Evolutionary conservation across 1,139 yeast genomes (phyloP).

Genomic region (Chernovozyma sophiae-reginae): DNA sequence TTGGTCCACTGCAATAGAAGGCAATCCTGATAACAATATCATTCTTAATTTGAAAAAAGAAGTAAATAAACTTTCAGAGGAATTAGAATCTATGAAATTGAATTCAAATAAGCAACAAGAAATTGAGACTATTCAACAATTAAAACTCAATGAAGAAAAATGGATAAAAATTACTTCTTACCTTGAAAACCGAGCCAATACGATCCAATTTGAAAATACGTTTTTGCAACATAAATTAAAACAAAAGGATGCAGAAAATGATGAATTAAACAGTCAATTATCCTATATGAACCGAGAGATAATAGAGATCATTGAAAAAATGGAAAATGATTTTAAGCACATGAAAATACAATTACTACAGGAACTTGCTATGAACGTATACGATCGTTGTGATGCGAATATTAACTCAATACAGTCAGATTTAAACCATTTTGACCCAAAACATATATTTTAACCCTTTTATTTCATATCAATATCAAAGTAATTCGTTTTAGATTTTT

Average conservation of each 20-base stretch:
- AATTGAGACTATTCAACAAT: neutral
- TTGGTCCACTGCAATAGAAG: slow-evolving; percentile 19
- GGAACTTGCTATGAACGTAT: neutral
- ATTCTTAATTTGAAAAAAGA: slow-evolving; percentile 26
- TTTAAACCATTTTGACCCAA: slow-evolving; percentile 4
- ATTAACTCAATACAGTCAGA: slow-evolving; percentile 1
- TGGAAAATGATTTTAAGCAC: neutral
- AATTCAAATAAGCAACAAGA: slow-evolving; percentile 3
- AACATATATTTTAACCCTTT: slow-evolving; percentile 2
- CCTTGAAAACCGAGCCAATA: slow-evolving; percentile 28
- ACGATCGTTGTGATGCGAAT: slow-evolving; percentile 1
- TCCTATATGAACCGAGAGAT: slow-evolving; percentile 27
- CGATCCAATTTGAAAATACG: slow-evolving; percentile 32
- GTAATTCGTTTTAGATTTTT: too few species aligned
- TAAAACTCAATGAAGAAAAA: slow-evolving; percentile 8
- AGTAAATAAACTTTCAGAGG: slow-evolving; percentile 25
- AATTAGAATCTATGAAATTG: slow-evolving; percentile 13
- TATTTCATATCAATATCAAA: neutral
- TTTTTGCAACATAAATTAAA: slow-evolving; percentile 19
- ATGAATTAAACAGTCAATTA: slow-evolving; percentile 26
- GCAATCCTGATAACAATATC: slow-evolving; percentile 21
- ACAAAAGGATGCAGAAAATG: slow-evolving; percentile 18
- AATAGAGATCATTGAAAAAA: slow-evolving; percentile 1
- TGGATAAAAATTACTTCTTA: slow-evolving; percentile 26
- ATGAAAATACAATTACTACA: neutral